Conservation (phyloP, 225 moss, liverwort and hornwort species). For the Physcomitrium patens region DNA sequence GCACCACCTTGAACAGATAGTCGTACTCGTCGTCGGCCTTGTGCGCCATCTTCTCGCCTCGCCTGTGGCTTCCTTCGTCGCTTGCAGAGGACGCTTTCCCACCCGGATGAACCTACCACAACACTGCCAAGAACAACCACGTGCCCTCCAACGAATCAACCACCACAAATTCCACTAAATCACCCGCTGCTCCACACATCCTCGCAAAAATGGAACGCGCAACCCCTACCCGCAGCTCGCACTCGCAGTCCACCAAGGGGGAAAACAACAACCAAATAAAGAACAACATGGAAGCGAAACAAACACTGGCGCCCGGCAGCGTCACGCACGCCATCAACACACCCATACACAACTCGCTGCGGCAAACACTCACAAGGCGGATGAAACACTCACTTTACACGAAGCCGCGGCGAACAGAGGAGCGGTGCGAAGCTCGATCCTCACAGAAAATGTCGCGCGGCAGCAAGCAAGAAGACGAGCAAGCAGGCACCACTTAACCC, state of each 20-base stretch:
- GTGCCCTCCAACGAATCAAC: too few species aligned
- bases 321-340: background rate
- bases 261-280: too few species aligned
- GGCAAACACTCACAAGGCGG: too few species aligned
- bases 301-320: background rate
- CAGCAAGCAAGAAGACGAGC: background rate
- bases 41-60: constrained; percentile 31
- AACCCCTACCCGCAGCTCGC: background rate
- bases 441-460: background rate
- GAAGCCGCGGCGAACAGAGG: background rate
- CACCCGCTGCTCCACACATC: background rate
- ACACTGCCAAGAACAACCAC: background rate
- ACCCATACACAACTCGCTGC: too few species aligned
- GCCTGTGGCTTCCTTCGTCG: background rate
- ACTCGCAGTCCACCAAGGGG: too few species aligned
- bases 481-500: background rate
- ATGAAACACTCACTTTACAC: background rate
- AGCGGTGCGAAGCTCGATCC: accelerated
- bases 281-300: too few species aligned
- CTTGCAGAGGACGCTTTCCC: constrained; percentile 10
- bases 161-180: too few species aligned
- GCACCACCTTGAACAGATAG: constrained; percentile 43
- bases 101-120: constrained; percentile 11
- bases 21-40: constrained; percentile 31
- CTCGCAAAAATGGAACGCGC: background rate